Evolutionary conservation across 805 yeast species (phyloP).

Genomic region (Metschnikowia corniflorae): DNA sequence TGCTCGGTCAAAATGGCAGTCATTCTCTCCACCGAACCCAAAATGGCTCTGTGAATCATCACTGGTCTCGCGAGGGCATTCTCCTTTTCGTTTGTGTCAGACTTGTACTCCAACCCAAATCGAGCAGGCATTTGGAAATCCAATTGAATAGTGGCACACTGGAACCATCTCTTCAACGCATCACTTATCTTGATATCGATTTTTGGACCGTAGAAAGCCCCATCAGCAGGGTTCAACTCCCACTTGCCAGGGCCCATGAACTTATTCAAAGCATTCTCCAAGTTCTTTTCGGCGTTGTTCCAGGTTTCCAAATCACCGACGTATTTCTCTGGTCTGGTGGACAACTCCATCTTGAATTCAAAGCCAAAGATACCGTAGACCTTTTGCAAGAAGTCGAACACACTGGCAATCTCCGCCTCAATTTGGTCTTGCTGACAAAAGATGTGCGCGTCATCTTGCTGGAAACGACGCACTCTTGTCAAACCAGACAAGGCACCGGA

Average conservation of each 20-base stretch:
- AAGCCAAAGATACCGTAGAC: slow-evolving; percentile 92
- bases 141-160: slow-evolving; percentile 97
- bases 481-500: slow-evolving; percentile 88
- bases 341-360: slow-evolving; percentile 93
- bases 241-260: slow-evolving; percentile 79
- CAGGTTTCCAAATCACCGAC: slow-evolving; percentile 94
- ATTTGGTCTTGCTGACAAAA: slow-evolving; percentile 94
- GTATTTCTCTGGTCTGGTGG: slow-evolving; percentile 95
- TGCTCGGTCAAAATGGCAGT: slow-evolving; percentile 97
- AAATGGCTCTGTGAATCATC: slow-evolving; percentile 98
- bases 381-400: slow-evolving; percentile 80
- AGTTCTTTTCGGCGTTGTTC: slow-evolving; percentile 84
- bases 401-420: slow-evolving; percentile 75
- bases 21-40: slow-evolving; percentile 99
- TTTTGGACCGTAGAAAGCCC: slow-evolving; percentile 95
- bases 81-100: slow-evolving; percentile 51
- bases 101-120: slow-evolving; percentile 84
- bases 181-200: slow-evolving; percentile 95
- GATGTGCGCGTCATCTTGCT: slow-evolving; percentile 98
- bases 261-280: slow-evolving; percentile 75
- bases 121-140: slow-evolving; percentile 97
- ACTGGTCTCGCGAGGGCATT: slow-evolving; percentile 81
- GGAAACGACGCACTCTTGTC: slow-evolving; percentile 98
- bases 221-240: slow-evolving; percentile 96
- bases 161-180: slow-evolving; percentile 95